phyloP scores from a whole-genome alignment of 2,329 filamentous ascomycete species.

The Colletotrichum sp. region DNA sequence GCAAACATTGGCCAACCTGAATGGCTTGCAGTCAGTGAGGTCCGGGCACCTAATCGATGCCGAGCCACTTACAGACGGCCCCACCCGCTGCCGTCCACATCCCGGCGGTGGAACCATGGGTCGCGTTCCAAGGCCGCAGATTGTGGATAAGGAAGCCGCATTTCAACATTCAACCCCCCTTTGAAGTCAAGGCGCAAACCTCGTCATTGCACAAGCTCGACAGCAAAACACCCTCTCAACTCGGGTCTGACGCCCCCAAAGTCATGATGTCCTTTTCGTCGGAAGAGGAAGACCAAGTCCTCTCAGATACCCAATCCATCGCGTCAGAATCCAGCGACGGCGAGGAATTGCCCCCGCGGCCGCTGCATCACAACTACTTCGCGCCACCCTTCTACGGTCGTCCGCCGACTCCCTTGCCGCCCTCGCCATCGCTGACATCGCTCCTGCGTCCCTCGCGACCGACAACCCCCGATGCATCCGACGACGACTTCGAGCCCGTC shows the following conservation, averaged over 20 bases:
- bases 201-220: not conserved
- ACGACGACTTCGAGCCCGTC: conserved; percentile 80
- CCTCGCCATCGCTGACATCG: conserved; percentile 90
- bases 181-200: not conserved
- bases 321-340: conserved; percentile 13
- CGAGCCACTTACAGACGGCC: not conserved
- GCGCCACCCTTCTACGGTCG: conserved; percentile 94
- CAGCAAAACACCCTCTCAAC: not conserved
- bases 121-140: not conserved
- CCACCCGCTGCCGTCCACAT: conserved; percentile 5
- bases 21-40: not conserved
- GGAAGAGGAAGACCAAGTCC: conserved; percentile 20
- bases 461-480: conserved; percentile 89
- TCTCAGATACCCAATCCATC: conserved; percentile 21
- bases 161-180: not conserved
- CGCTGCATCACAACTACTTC: conserved; percentile 60
- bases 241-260: not conserved
- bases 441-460: conserved; percentile 90
- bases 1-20: not conserved
- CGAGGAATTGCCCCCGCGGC: conserved; percentile 44
- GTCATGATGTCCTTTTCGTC: conserved; percentile 19
- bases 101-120: not conserved
- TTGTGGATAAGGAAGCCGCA: not conserved
- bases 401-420: conserved; percentile 92
- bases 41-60: not conserved